Evolutionary conservation across 768 basidiomycete genomes (phyloP), one percentile per base, ranked within the genome.

Genomic region (Kwoniella shandongensis): DNA sequence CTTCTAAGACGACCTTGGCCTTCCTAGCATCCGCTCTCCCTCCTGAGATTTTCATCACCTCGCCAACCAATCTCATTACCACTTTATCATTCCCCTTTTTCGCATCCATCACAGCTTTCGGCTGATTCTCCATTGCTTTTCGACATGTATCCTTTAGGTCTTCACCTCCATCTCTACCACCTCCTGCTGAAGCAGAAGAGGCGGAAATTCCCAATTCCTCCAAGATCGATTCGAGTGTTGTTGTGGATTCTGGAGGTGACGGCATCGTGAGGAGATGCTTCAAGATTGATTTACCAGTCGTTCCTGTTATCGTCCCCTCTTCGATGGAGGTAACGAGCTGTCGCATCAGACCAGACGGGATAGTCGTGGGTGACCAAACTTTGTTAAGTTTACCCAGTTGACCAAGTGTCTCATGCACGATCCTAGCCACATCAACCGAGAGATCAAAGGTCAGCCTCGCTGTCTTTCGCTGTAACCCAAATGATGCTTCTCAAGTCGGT

Each of bases 361-460:
- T 67, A 0, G 85, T 80, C 51, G 86, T 86, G 7, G 84, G 79
- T 35, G 74, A 71, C 72, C 86, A 84, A 32, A 83, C 81, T 18
- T 81, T 80, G 44, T 82, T 79, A 39, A 83, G 81, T 27, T 81
- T 79, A n/a, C 50, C 54, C 2, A 97, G 80, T 62, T 88, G 86
- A 0, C 91, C 91, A 1, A 93, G 78, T 0, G 96, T 80, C 59
- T 93, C 89, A 57, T 98, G 89, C 2, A 85, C 85, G 77, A 97
- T 83, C 91, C 92, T 94, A 68, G 12, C 32, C n/a, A n/a, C n/a
- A n/a, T n/a, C n/a, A n/a, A n/a, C n/a, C n/a, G n/a, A n/a, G n/a
- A n/a, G n/a, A n/a, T n/a, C n/a, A n/a, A n/a, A n/a, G n/a, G n/a
- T n/a, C n/a, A n/a, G n/a, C n/a, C n/a, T n/a, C n/a, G n/a, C n/a